These are phyloP conservation scores for Avena eriantha DNA, from an alignment of 176 grass and related monocot species.

Conservation along the genomic window DNA sequence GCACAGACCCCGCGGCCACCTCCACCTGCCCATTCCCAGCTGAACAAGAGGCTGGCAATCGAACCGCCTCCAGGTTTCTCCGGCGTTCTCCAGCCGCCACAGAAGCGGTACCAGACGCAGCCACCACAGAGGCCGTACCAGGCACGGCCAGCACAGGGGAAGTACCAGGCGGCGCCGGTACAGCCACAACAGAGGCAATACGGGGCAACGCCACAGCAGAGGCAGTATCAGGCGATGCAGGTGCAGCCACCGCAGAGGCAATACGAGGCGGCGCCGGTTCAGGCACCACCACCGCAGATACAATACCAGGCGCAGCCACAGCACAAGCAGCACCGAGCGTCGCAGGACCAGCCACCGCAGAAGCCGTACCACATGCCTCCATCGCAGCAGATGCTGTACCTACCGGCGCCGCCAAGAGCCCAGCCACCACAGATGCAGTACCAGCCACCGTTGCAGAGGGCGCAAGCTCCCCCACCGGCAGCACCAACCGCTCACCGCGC, in stretches of 20 bases:
- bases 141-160: background rate
- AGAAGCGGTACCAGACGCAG: conserved; percentile 19
- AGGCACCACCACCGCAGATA: background rate
- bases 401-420: background rate
- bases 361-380: background rate
- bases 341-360: background rate
- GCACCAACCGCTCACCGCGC: background rate
- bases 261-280: background rate
- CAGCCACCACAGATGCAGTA: background rate
- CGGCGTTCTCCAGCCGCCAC: background rate
- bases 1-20: background rate
- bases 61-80: conserved; percentile 13
- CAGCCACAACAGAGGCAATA: background rate
- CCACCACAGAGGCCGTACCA: background rate
- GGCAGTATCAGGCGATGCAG: background rate
- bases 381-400: background rate
- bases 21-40: background rate
- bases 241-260: background rate
- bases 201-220: background rate
- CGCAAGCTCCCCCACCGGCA: background rate
- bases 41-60: background rate
- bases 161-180: background rate
- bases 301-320: background rate
- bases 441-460: background rate
- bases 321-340: background rate